Evolutionary conservation across 2,329 filamentous ascomycete species (phyloP).

Genomic region (Nigrospora osmanthi): DNA sequence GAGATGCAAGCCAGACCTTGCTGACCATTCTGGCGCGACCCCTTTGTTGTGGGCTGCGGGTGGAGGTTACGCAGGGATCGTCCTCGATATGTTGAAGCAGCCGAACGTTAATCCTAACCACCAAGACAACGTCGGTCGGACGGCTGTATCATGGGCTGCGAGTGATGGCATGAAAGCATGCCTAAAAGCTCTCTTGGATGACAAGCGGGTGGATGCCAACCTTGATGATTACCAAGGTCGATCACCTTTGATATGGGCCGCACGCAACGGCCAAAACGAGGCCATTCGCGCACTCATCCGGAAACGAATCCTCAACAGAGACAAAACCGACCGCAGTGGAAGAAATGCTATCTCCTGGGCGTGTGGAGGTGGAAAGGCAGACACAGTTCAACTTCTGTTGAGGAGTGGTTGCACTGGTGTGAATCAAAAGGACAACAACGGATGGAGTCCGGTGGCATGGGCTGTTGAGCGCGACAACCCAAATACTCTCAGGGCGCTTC

Average conservation of each 20-base stretch:
- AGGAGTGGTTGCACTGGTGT: background rate
- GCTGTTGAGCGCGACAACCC: background rate
- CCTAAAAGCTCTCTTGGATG: background rate
- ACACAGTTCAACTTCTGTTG: background rate
- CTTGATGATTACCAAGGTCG: background rate
- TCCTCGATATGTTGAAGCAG: background rate
- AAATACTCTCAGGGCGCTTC: background rate
- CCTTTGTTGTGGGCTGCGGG: background rate
- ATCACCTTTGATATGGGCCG: background rate
- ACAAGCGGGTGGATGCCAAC: slow-evolving; percentile 1
- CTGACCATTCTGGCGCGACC: background rate
- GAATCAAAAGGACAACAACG: background rate
- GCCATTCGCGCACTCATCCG: background rate
- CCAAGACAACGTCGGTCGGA: slow-evolving; percentile 1
- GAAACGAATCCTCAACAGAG: background rate
- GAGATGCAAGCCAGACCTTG: background rate
- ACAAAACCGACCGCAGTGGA: background rate
- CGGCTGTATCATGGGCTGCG: slow-evolving; percentile 3
- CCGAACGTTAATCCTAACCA: background rate
- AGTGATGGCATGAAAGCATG: background rate
- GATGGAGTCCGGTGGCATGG: background rate
- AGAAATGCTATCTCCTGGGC: background rate
- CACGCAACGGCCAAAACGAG: background rate
- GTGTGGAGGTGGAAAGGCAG: background rate
- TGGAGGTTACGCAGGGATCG: background rate